Conservation (phyloP, 1,139 yeast species). For the Zygotorulaspora mrakii region DNA sequence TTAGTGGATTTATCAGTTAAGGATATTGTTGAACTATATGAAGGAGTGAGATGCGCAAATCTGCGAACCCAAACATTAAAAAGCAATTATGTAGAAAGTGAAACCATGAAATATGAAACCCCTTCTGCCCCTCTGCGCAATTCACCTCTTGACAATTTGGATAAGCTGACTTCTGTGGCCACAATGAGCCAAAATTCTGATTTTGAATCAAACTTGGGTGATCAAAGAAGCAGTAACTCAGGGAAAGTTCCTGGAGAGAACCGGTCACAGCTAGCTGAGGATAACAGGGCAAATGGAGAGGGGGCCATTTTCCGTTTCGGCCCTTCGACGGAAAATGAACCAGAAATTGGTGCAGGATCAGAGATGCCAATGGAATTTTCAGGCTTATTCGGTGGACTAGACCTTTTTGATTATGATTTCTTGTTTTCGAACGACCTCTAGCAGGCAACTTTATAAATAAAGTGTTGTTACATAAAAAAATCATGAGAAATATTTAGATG, state of each 20-base stretch:
- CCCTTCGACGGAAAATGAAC: too few relatives aligned
- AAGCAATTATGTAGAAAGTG: not conserved
- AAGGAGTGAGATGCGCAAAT: conserved; percentile 10
- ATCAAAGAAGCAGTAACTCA: not conserved
- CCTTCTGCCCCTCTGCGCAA: conserved; percentile 1
- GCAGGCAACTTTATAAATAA: too few relatives aligned
- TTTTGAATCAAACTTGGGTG: conserved; percentile 10
- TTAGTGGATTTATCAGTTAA: conserved; percentile 11
- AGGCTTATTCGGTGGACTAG: conserved; percentile 28
- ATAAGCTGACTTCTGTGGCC: conserved; percentile 23
- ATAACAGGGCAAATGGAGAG: not conserved
- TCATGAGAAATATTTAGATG: too few relatives aligned
- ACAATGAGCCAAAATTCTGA: conserved; percentile 19
- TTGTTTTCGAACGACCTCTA: conserved; percentile 26
- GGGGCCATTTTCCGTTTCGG: too few relatives aligned
- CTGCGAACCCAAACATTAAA: conserved; percentile 1
- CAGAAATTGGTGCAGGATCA: not conserved
- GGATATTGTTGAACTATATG: conserved; percentile 16
- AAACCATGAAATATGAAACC: not conserved
- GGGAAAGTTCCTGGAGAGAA: not conserved
- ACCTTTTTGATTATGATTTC: conserved; percentile 32
- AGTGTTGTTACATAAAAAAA: too few relatives aligned
- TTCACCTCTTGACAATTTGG: conserved; percentile 17
- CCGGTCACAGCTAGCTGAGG: not conserved
- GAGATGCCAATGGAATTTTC: conserved; percentile 16